phyloP scores from a whole-genome alignment of 192 early-diverging fungal genomes.

The Jimgerdemannia flammicorona region DNA sequence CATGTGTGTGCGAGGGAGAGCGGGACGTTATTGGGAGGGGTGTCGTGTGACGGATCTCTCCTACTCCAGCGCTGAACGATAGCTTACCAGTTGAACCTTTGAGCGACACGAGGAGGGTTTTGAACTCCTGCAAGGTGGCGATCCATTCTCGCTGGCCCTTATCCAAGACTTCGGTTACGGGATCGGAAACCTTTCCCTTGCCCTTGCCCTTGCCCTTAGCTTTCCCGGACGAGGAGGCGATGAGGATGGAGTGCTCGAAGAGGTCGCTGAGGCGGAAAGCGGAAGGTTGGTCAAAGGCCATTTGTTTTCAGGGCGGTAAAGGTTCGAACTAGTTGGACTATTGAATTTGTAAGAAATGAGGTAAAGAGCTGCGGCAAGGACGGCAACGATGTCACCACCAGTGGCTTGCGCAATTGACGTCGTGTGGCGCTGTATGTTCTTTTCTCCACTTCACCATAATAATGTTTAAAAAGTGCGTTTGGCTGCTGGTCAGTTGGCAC shows the following conservation, averaged over 20 bases:
- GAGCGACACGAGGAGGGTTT: neutral
- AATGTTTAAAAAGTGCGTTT: slow-evolving; percentile 3
- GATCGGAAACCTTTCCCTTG: neutral
- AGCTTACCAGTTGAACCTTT: neutral
- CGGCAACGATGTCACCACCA: too few relatives aligned
- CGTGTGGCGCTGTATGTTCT: too few relatives aligned
- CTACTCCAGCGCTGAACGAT: neutral
- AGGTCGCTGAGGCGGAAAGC: neutral
- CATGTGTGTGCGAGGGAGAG: too few relatives aligned
- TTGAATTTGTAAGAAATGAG: too few relatives aligned
- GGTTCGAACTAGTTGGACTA: too few relatives aligned
- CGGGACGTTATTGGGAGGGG: too few relatives aligned
- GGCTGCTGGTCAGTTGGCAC: neutral
- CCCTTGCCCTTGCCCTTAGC: neutral
- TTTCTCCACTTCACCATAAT: too few relatives aligned
- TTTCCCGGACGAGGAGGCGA: neutral
- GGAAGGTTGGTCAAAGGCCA: neutral
- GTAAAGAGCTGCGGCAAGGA: too few relatives aligned
- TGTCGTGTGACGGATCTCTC: too few relatives aligned
- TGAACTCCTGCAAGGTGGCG: neutral
- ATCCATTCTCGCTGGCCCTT: neutral
- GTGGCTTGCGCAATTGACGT: too few relatives aligned
- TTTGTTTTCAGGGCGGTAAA: neutral
- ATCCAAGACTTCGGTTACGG: neutral
- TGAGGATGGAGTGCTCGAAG: neutral